Conservation (phyloP, 352 stramenopile species). For the Globisporangium paddicum region DNA sequence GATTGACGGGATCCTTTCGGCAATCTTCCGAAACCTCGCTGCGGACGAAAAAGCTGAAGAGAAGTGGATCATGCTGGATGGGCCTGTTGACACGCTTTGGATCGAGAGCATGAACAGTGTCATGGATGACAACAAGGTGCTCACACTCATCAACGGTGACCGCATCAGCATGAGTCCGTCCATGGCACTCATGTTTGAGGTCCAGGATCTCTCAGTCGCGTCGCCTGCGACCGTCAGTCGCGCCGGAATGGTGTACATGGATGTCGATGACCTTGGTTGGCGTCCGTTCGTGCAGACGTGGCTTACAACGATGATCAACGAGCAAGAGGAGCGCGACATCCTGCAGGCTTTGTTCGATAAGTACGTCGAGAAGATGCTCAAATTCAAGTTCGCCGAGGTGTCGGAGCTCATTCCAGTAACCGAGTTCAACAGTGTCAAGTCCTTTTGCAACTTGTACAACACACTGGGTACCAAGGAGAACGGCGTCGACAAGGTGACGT, state of each 20-base stretch:
- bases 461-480: conserved; percentile 65
- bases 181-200: conserved; percentile 93
- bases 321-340: conserved; percentile 64
- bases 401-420: conserved; percentile 76
- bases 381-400: conserved; percentile 60
- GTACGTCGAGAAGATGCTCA: conserved; percentile 71
- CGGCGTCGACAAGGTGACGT: conserved; percentile 52
- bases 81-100: conserved; percentile 85
- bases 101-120: conserved; percentile 90
- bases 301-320: conserved; percentile 54
- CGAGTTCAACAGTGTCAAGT: conserved; percentile 78
- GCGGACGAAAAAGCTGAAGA: conserved; percentile 74
- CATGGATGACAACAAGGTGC: conserved; percentile 88
- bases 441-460: conserved; percentile 86
- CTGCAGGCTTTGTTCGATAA: conserved; percentile 74
- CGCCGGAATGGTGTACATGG: conserved; percentile 94
- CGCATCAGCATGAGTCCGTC: conserved; percentile 81
- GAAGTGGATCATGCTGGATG: conserved; percentile 89
- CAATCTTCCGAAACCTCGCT: conserved; percentile 74
- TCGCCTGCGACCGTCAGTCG: conserved; percentile 92
- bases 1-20: conserved; percentile 82
- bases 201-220: conserved; percentile 92
- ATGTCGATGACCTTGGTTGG: conserved; percentile 80
- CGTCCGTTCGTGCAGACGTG: conserved; percentile 75
- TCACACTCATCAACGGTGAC: conserved; percentile 85